phyloP scores from a whole-genome alignment of 306 rosid species.

The Cucurbita ficifolia region DNA sequence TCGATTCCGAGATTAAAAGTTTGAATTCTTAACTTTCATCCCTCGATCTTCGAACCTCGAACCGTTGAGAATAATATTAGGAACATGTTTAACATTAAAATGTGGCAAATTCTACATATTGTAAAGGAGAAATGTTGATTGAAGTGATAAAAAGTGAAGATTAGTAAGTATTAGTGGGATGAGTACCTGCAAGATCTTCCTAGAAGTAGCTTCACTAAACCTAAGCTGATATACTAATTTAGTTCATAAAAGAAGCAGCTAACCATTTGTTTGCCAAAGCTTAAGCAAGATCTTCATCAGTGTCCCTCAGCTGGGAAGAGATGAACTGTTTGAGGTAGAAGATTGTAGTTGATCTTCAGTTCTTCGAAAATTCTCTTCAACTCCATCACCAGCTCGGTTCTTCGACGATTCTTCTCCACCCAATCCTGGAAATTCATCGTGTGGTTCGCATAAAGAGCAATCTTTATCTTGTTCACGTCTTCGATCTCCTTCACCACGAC shows the following conservation, averaged over 20 bases:
- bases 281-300: conserved; percentile 10
- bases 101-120: background rate
- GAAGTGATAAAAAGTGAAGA: too few species aligned
- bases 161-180: background rate
- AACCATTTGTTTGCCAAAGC: background rate
- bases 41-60: too few species aligned
- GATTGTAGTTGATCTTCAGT: conserved; percentile 55
- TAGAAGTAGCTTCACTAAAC: background rate
- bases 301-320: conserved; percentile 20
- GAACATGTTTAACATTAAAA: too few species aligned
- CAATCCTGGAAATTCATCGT: conserved; percentile 77
- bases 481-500: conserved; percentile 55
- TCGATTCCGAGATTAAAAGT: too few species aligned
- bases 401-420: conserved; percentile 50
- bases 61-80: too few species aligned
- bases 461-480: conserved; percentile 51
- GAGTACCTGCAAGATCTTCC: background rate
- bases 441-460: conserved; percentile 45
- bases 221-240: background rate
- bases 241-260: background rate
- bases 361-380: conserved; percentile 67
- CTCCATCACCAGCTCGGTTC: conserved; percentile 55
- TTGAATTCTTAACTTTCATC: too few species aligned
- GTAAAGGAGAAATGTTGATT: background rate
- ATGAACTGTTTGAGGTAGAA: conserved; percentile 59